These are phyloP conservation scores for Metschnikowia orientalis DNA, from an alignment of 805 yeast genomes.

Conservation along the genomic window DNA sequence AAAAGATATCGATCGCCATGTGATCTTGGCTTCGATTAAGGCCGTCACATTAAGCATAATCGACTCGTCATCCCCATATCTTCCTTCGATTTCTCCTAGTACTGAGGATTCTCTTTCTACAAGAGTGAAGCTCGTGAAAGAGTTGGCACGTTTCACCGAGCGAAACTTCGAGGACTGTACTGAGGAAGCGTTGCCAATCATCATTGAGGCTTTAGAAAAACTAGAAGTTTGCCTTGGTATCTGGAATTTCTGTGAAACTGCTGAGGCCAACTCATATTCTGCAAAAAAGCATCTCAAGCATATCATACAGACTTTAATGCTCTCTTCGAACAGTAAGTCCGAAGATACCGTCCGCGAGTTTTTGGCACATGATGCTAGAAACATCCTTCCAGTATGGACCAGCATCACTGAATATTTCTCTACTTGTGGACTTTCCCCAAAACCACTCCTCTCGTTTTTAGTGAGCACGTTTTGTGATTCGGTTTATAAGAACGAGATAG, in stretches of 20 bases:
- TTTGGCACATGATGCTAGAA: constrained; percentile 22
- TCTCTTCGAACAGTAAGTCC: constrained; percentile 5
- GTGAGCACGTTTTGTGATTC: constrained; percentile 29
- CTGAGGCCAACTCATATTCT: constrained; percentile 6
- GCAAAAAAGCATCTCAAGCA: constrained; percentile 12
- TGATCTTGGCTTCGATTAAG: constrained; percentile 36
- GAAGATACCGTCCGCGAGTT: constrained; percentile 25
- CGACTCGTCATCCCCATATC: constrained; percentile 49
- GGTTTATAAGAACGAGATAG: constrained; percentile 37
- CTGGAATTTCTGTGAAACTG: constrained; percentile 25
- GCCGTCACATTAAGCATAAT: constrained; percentile 54
- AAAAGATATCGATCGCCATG: constrained; percentile 20
- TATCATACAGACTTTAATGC: constrained; percentile 8
- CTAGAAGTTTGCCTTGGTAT: constrained; percentile 44
- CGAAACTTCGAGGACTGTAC: constrained; percentile 42
- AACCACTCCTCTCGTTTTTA: constrained; percentile 20
- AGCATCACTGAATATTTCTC: constrained; percentile 22
- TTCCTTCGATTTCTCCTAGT: constrained; percentile 51
- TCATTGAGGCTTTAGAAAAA: constrained; percentile 32
- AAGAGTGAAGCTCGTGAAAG: constrained; percentile 43
- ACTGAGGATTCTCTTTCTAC: constrained; percentile 47
- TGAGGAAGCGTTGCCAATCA: constrained; percentile 33
- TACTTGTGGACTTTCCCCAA: constrained; percentile 15
- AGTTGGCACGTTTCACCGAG: constrained; percentile 43
- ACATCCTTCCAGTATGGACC: constrained; percentile 28